Percentiles rank a stretch among this genome's conserved stretches.
Evolutionary conservation across 495 filamentous ascomycete species (phyloP).

Genomic region (Xylaria castorea): DNA sequence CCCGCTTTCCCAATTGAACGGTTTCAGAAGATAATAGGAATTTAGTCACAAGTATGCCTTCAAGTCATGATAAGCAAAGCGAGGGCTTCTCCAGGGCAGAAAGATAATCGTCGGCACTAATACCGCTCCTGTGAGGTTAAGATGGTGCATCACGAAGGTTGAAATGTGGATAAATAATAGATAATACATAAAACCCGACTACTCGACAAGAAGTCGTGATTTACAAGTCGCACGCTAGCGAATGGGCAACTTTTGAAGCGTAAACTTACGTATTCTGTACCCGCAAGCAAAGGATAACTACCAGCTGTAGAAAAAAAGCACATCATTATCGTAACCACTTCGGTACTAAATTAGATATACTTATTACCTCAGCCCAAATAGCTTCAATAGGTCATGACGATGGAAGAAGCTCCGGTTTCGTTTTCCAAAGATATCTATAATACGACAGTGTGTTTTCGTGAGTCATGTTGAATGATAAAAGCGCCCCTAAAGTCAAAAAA

Average conservation of each 20-base stretch:
- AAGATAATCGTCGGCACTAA: neutral
- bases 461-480: neutral
- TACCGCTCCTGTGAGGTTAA: neutral
- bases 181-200: too few species aligned
- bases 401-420: constrained; percentile 73
- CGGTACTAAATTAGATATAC: neutral
- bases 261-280: neutral
- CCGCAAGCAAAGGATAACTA: neutral
- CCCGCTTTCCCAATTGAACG: neutral
- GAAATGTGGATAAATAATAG: too few species aligned
- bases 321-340: neutral
- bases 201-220: neutral
- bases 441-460: neutral
- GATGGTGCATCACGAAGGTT: neutral
- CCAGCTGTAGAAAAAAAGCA: neutral
- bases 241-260: neutral
- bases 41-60: neutral
- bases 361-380: constrained; percentile 43
- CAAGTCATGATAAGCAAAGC: neutral
- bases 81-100: neutral
- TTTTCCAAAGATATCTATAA: constrained; percentile 80
- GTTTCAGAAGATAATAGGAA: neutral
- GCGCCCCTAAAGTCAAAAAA: neutral
- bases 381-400: constrained; percentile 72
- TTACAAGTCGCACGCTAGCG: neutral